Evolutionary conservation across 257 asterid genomes (phyloP).

Genomic region (Lavandula angustifolia): DNA sequence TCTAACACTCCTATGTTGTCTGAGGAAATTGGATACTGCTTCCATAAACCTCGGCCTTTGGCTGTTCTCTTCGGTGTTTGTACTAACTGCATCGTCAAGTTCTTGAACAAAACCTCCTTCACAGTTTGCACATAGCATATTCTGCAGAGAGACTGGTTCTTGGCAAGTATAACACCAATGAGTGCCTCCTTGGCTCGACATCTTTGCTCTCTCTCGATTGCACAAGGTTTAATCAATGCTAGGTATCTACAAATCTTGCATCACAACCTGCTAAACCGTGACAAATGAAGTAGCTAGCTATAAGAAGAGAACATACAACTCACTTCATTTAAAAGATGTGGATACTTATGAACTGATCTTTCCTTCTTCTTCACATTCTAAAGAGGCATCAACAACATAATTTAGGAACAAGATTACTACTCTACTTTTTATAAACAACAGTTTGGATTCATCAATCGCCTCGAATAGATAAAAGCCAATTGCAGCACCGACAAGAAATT

Average conservation of each 20-base stretch:
- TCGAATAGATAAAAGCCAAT: conserved; percentile 3
- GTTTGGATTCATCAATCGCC: neutral
- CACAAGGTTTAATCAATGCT: neutral
- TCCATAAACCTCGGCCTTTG: conserved; percentile 81
- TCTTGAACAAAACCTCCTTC: conserved; percentile 78
- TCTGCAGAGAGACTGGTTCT: conserved; percentile 62
- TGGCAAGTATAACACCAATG: conserved; percentile 91
- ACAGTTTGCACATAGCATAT: conserved; percentile 59
- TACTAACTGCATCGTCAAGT: conserved; percentile 57
- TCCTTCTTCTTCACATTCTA: neutral
- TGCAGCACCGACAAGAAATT: conserved; percentile 30
- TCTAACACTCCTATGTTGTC: conserved; percentile 57
- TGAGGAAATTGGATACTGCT: conserved; percentile 65
- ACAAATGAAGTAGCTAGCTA: conserved; percentile 17
- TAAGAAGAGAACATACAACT: conserved; percentile 1
- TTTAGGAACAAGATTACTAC: neutral
- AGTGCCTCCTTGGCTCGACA: conserved; percentile 59
- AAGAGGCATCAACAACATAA: neutral
- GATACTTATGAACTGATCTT: conserved; percentile 18
- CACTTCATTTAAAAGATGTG: neutral
- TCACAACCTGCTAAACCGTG: neutral
- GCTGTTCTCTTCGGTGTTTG: conserved; percentile 42
- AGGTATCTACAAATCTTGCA: conserved; percentile 22
- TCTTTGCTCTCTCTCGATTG: conserved; percentile 35
- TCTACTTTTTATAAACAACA: neutral